Percentiles rank a stretch among this genome's conserved stretches.
Conservation (phyloP, 139 green algal genomes). For the Coccomyxa sp. region DNA sequence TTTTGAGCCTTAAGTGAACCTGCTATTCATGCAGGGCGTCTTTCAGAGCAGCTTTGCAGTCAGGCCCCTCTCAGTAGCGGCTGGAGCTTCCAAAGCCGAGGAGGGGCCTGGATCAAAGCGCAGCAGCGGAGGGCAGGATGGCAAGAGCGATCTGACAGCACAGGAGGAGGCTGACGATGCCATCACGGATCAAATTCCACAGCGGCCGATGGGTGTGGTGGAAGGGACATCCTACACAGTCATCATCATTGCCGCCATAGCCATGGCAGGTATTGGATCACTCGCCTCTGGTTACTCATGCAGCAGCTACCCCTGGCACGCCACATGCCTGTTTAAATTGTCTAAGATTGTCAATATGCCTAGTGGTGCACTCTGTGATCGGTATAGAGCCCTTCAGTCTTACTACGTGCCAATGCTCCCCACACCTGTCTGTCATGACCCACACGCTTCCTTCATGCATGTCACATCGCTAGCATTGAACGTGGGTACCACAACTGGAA, state of each 20-base stretch:
- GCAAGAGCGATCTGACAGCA: conserved; percentile 4
- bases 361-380: too few relatives aligned
- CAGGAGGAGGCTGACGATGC: conserved; percentile 10
- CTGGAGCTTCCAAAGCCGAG: background rate
- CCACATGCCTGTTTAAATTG: too few relatives aligned
- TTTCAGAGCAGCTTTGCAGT: conserved; percentile 1
- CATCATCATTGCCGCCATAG: conserved; percentile 85
- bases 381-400: too few relatives aligned
- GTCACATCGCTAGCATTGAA: too few relatives aligned
- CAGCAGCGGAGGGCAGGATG: background rate
- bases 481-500: too few relatives aligned
- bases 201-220: conserved; percentile 80
- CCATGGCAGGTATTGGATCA: conserved; percentile 29
- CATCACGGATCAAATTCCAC: conserved; percentile 93
- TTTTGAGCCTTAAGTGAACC: too few relatives aligned
- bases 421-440: too few relatives aligned
- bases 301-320: too few relatives aligned
- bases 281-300: background rate
- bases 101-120: background rate
- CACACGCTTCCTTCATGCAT: too few relatives aligned
- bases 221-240: conserved; percentile 85
- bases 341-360: too few relatives aligned
- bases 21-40: background rate
- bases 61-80: background rate
- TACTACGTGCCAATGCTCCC: too few relatives aligned